A percentile compares a stretch with the other conserved stretches of the same genome.
phyloP scores from a whole-genome alignment of 352 stramenopile species.

The Phytophthora nicotianae region DNA sequence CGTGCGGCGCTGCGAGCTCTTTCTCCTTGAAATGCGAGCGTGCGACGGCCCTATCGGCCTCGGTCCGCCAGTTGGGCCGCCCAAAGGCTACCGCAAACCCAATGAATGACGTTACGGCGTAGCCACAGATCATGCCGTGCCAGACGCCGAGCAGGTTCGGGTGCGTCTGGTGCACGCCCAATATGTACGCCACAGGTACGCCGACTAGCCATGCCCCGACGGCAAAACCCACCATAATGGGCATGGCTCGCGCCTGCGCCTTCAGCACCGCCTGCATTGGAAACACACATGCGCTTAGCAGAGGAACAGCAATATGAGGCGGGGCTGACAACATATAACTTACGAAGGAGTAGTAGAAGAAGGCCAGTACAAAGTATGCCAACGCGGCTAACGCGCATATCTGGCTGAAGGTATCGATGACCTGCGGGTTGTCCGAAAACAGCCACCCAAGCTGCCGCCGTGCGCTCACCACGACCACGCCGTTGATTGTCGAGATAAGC shows the following conservation, averaged over 20 bases:
- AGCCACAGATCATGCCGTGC: conserved; percentile 68
- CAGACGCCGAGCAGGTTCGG: conserved; percentile 70
- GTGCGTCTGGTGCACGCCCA: conserved; percentile 49
- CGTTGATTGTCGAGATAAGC: conserved; percentile 50
- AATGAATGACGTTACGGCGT: conserved; percentile 75
- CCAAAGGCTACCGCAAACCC: conserved; percentile 65
- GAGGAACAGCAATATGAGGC: background rate
- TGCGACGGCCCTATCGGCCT: conserved; percentile 56
- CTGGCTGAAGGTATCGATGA: conserved; percentile 68
- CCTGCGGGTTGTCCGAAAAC: conserved; percentile 68
- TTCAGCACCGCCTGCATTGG: conserved; percentile 61
- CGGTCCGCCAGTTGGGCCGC: conserved; percentile 62
- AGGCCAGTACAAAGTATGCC: conserved; percentile 72
- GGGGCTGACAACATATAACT: conserved; percentile 14
- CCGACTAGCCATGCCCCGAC: conserved; percentile 76
- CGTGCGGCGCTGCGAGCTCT: conserved; percentile 23
- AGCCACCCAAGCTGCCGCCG: conserved; percentile 55
- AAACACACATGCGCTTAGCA: conserved; percentile 6
- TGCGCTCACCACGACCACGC: conserved; percentile 52
- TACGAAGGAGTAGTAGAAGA: conserved; percentile 86
- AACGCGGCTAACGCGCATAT: conserved; percentile 63
- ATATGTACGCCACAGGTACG: conserved; percentile 72
- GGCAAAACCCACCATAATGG: conserved; percentile 63
- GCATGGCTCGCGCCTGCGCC: conserved; percentile 58
- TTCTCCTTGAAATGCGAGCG: conserved; percentile 53